phyloP scores from a whole-genome alignment of 805 yeast species.

The Wickerhamomyces pijperi region DNA sequence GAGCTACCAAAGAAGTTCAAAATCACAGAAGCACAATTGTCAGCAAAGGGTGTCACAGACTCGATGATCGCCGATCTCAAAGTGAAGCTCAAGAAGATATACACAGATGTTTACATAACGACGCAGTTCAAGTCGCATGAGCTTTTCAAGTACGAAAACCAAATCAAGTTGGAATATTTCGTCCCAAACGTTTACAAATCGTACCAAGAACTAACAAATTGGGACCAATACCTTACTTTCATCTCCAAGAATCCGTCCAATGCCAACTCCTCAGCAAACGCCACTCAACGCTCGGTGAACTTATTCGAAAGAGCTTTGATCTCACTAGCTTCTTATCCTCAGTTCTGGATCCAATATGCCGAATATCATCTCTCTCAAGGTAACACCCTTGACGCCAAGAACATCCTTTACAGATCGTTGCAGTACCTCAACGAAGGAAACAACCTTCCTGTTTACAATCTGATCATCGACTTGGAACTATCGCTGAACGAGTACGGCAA shows the following conservation, averaged over 20 bases:
- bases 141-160: slow-evolving; percentile 37
- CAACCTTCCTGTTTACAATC: slow-evolving; percentile 20
- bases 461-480: slow-evolving; percentile 34
- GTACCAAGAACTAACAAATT: slow-evolving; percentile 38
- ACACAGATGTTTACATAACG: slow-evolving; percentile 41
- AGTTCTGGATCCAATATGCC: slow-evolving; percentile 39
- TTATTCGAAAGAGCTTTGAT: slow-evolving; percentile 39
- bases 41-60: slow-evolving; percentile 5
- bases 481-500: slow-evolving; percentile 22
- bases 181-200: slow-evolving; percentile 22
- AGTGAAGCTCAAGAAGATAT: slow-evolving; percentile 31
- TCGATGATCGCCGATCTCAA: slow-evolving; percentile 18
- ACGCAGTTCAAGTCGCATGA: slow-evolving; percentile 43
- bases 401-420: slow-evolving; percentile 26
- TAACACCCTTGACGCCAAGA: slow-evolving; percentile 26
- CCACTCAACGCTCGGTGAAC: slow-evolving; percentile 17
- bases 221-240: slow-evolving; percentile 49
- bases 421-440: slow-evolving; percentile 13
- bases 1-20: slow-evolving; percentile 16
- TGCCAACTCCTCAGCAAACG: slow-evolving; percentile 4
- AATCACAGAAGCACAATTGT: slow-evolving; percentile 2
- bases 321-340: slow-evolving; percentile 31
- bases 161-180: slow-evolving; percentile 26
- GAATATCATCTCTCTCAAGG: slow-evolving; percentile 26
- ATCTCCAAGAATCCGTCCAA: slow-evolving; percentile 26